Conservation (phyloP, 441 rosid genomes). For the Isatis lusitanica region DNA sequence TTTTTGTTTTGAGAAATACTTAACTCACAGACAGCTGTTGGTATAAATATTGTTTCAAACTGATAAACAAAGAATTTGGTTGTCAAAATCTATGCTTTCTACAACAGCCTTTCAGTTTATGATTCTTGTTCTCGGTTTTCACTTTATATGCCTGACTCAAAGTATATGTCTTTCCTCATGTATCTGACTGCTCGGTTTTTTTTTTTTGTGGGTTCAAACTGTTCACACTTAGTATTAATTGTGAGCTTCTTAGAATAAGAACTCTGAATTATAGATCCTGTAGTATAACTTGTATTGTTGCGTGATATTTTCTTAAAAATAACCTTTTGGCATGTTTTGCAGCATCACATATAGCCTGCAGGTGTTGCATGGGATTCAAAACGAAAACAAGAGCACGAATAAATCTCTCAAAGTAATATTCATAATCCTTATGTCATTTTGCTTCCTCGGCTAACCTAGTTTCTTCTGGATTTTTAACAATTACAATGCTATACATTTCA, state of each 20-base stretch:
- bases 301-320: conserved; percentile 1
- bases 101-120: no score
- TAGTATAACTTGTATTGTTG: not conserved
- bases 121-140: not conserved
- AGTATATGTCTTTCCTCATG: conserved; percentile 1
- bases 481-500: conserved; percentile 16
- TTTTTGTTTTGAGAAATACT: conserved; percentile 30
- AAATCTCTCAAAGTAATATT: conserved; percentile 80
- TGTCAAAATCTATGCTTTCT: no score
- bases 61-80: not conserved
- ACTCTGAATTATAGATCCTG: conserved; percentile 10
- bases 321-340: conserved; percentile 32
- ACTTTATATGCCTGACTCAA: not conserved
- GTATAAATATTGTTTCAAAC: not conserved
- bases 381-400: conserved; percentile 77
- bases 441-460: not conserved
- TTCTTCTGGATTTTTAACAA: not conserved
- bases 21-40: not conserved
- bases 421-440: not conserved
- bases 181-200: not conserved
- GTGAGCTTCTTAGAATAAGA: conserved; percentile 21
- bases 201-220: not conserved
- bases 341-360: conserved; percentile 71
- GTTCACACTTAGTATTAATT: not conserved
- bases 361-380: conserved; percentile 72